Evolutionary conservation across 441 rosid species (phyloP), one percentile per base, ranked within the genome.

Genomic region (Pelargonium cotyledonis): DNA sequence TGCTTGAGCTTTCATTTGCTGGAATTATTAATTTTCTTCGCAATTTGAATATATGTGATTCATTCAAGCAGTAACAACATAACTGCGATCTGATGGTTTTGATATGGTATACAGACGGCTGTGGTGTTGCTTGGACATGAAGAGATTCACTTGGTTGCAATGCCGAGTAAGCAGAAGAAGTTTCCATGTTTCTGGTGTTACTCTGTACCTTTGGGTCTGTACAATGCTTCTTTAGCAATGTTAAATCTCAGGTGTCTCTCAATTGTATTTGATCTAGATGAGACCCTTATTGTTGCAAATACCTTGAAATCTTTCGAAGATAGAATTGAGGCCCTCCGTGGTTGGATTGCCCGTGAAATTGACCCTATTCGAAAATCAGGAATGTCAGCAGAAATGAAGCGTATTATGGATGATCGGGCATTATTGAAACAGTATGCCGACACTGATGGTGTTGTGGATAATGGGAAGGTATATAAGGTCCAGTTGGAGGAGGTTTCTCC

Each of bases 121-220:
- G 92, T 91, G 67, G 95, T 88, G 62, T 65, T 89, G 75, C 76
- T 86, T 66, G 97, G 92, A 65, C 85, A 83, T 51, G 94, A 93
- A 76, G 97, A 95, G 84, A 81, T 91, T 72, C 99, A 95, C 73
- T 84, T 92, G 75, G 97, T 89, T 75, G 97, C 98, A 82, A 95
- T 92, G 98, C 98, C 96, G 16, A 95, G 99, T 80, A 95, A 88
- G 83, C 84, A 89, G 80, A 95, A 92, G 90, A 92, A 86, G 86
- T 92, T 89, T 75, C 98, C 99, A 0, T 91, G 97, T 70, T 95
- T 95, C 74, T 92, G 99, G 99, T 95, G 99, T 81, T 92, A 85
- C 78, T 79, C 88, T 1, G 87, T 87, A 57, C 88, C 96, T 9
- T 46, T 69, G 15, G 95, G 95, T 68, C 88, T 95, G 5, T 95